These are phyloP conservation scores for Volvariella surrecta DNA, from an alignment of 1,284 basidiomycete genomes.

Conservation along the genomic window DNA sequence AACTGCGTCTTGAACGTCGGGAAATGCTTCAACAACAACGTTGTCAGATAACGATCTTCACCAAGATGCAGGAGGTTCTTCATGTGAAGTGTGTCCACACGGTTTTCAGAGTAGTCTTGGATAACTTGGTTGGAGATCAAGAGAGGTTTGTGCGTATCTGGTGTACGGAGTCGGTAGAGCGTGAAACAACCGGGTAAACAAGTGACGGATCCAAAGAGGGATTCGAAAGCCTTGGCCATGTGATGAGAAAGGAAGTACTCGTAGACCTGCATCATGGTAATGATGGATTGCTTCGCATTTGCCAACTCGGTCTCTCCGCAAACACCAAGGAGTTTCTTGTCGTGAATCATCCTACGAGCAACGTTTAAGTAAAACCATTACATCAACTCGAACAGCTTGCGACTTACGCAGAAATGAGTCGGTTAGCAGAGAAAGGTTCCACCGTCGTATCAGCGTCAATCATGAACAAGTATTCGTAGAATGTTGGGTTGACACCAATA, in stretches of 20 bases:
- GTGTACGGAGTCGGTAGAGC: conserved; percentile 85
- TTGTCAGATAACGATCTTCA: conserved; percentile 98
- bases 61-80: conserved; percentile 95
- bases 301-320: conserved; percentile 90
- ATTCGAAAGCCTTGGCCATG: conserved; percentile 97
- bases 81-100: conserved; percentile 95
- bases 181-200: conserved; percentile 98
- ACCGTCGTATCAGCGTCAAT: conserved; percentile 98
- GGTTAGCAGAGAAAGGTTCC: conserved; percentile 78
- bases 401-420: conserved; percentile 83
- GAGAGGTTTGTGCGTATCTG: conserved; percentile 88
- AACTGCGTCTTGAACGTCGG: conserved; percentile 91
- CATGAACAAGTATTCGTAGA: conserved; percentile 97
- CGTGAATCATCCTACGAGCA: conserved; percentile 68
- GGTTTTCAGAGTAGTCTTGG: conserved; percentile 91
- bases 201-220: conserved; percentile 93
- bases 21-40: conserved; percentile 92
- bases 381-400: conserved; percentile 1
- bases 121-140: conserved; percentile 87
- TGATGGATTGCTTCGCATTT: conserved; percentile 88
- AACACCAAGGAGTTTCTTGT: conserved; percentile 90
- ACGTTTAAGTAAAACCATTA: conserved; percentile 9
- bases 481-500: conserved; percentile 96
- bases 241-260: conserved; percentile 98
- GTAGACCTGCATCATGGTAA: conserved; percentile 99